Base-by-base conservation (phyloP, 2,329 filamentous ascomycete genomes). In the Orbilia javanica region DNA sequence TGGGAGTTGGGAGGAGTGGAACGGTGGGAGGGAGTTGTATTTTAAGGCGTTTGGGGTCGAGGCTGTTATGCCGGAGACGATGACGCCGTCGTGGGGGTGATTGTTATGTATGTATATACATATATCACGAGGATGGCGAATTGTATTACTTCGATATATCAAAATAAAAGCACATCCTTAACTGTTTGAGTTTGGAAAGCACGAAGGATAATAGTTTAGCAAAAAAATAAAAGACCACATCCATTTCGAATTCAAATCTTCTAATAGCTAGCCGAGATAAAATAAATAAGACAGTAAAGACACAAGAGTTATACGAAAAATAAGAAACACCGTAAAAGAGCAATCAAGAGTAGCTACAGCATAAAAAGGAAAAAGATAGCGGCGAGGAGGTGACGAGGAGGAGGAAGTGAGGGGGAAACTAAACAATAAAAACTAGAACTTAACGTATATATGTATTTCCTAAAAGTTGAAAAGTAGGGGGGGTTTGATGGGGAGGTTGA, bases 401-500 rank as follows among this genome's bases (percentile, higher is more conserved):
- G 22, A 11, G 48, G 25, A 11, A n/a, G n/a, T 10, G 3, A 22
- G 1, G 36, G 69, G 55, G 20, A 22, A 46, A 72, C 31, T 50
- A 76, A 67, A 63, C 53, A 75, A 66, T 66, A 73, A 60, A 25
- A 60, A 60, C 60, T 71, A 67, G 60, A 71, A 67, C 73, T 77
- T 70, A 77, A 66, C 29, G 31, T 64, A 60, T 76, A 66, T 77
- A 71, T 77, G 65, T 69, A 64, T 57, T 57, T 60, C 50, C 22
- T 36, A 36, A 29, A 55, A 20, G 4, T 15, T 1, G 18, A n/a
- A 18, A 44, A 44, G n/a, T 15, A 15, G 39, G 15, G 27, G 52
- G 15, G 52, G 11, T n/a, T n/a, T 22, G 18, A 15, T 11, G 44
- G 42, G 25, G 15, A 1, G 25, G 25, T 29, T 31, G 29, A 22